Conservation (phyloP, 2,329 filamentous ascomycete genomes). For the Fusarium sacchari region DNA sequence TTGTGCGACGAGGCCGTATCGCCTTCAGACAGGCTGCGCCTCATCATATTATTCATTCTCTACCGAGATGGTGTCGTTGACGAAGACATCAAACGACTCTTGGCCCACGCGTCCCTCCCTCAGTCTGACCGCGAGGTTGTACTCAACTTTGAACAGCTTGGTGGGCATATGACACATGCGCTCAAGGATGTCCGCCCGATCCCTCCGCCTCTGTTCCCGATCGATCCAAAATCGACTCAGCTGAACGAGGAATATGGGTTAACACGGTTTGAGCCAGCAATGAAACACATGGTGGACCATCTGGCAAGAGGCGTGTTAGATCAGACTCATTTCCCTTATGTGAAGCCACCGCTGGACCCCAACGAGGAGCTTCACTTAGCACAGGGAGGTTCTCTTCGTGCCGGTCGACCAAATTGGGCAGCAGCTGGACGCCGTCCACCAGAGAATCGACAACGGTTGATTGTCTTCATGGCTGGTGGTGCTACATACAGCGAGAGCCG, state of each 20-base stretch:
- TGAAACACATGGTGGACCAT: constrained; percentile 86
- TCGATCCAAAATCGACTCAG: constrained; percentile 66
- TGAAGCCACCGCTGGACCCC: constrained; percentile 73
- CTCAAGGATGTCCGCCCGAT: constrained; percentile 81
- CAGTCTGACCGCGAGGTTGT: constrained; percentile 78
- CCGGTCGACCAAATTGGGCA: constrained; percentile 95
- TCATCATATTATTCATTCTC: constrained; percentile 86
- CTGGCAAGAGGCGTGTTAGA: constrained; percentile 75
- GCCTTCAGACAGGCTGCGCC: constrained; percentile 79
- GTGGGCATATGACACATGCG: constrained; percentile 72
- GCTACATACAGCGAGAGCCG: constrained; percentile 93
- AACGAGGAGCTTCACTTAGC: constrained; percentile 66
- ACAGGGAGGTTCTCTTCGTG: constrained; percentile 80
- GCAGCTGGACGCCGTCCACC: constrained; percentile 76
- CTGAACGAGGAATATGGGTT: constrained; percentile 81
- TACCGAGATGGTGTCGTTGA: constrained; percentile 86
- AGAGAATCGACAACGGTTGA: constrained; percentile 88
- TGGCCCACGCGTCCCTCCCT: constrained; percentile 84
- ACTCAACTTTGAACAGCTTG: constrained; percentile 82
- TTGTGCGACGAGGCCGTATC: constrained; percentile 83
- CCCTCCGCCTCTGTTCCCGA: constrained; percentile 75
- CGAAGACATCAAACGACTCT: constrained; percentile 84
- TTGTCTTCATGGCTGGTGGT: constrained; percentile 95
- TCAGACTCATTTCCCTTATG: constrained; percentile 73
- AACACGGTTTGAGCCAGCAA: constrained; percentile 83